Conservation (phyloP, 163 green algal genomes). For the Prototheca cutis region DNA sequence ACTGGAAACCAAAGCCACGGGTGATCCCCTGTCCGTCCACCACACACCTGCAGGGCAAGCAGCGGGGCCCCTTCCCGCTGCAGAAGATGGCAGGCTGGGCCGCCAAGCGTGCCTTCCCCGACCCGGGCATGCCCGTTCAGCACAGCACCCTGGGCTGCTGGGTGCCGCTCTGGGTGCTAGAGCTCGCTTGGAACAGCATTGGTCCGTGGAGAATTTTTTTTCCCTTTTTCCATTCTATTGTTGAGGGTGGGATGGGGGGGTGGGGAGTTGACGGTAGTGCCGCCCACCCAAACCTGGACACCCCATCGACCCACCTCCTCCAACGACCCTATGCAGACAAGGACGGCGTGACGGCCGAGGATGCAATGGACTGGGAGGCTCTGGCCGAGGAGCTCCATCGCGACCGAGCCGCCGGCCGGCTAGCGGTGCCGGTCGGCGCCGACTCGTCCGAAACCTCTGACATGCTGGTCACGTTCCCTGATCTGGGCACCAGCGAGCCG, state of each 20-base stretch:
- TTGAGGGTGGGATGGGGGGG: too few species aligned
- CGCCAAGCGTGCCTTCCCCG: neutral
- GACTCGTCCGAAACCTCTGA: too few species aligned
- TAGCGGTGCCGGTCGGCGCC: neutral
- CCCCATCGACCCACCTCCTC: neutral
- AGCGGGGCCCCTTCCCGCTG: conserved; percentile 10
- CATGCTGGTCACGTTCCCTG: neutral
- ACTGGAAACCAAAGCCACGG: too few species aligned
- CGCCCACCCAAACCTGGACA: too few species aligned
- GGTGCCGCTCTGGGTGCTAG: conserved; percentile 24
- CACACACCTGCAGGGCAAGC: conserved; percentile 5
- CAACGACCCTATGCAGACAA: neutral
- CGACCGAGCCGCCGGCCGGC: conserved; percentile 3
- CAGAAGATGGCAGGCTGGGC: conserved; percentile 11
- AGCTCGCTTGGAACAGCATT: too few species aligned
- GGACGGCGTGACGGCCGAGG: neutral
- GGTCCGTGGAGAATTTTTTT: too few species aligned
- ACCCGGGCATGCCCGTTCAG: conserved; percentile 6
- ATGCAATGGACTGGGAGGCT: conserved; percentile 17
- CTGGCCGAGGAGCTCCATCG: conserved; percentile 5
- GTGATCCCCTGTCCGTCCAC: neutral
- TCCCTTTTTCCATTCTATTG: too few species aligned
- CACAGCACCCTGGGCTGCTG: conserved; percentile 7
- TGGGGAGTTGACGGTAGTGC: too few species aligned
- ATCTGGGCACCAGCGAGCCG: neutral